Base-by-base conservation (phyloP, 192 early-diverging fungal genomes). In the Ramicandelaber brevisporus region DNA sequence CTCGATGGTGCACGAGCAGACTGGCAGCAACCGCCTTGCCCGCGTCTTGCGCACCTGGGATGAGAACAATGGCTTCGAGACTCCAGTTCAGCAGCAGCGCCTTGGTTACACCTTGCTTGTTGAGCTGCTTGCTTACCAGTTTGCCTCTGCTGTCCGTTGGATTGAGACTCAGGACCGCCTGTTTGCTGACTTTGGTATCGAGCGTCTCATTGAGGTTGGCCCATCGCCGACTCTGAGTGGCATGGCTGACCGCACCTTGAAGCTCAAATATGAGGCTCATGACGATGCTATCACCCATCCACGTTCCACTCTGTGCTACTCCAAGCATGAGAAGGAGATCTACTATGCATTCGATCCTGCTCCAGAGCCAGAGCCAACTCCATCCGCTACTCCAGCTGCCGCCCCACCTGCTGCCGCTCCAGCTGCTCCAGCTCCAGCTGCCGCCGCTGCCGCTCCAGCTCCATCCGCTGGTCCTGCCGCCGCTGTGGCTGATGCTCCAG, bases 191-290 rank as follows among this genome's bases (percentile, higher is more conserved):
- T 78, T 65, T 46, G 56, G 75, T 22, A 71, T 93, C 34, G 75
- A 79, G 41, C 67, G 79, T 20, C 25, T 95, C 22, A 73, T 95
- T 28, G 89, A 95, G 44, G 63, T 90, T 16, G 89, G 89, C 16
- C 78, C 89, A 14, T 57, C 50, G 43, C 81, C 83, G 13, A 83
- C 82, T 26, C 65, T 93, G 20, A 70, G 65, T 49, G 83, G 85
- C 32, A 93, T 93, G 88, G 84, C 85, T 20, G 57, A 60, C 30
- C 73, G 85, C 40, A 93, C 88, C 1, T 60, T 93, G 29, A 86
- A 84, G 65, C 68, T 85, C 63, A 93, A 93, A 65, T 93, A 89
- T 39, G 78, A 86, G 56, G 78, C 78, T 2, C 84, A 89, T n/a
- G 88, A 93, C 43, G 79, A 84, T 38, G 88, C 88, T 16, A 65